A percentile compares a stretch with the other conserved stretches of the same genome.
These are phyloP conservation scores for Microsporum ferrugineum DNA, from an alignment of 2,329 filamentous ascomycete species.

Conservation along the genomic window DNA sequence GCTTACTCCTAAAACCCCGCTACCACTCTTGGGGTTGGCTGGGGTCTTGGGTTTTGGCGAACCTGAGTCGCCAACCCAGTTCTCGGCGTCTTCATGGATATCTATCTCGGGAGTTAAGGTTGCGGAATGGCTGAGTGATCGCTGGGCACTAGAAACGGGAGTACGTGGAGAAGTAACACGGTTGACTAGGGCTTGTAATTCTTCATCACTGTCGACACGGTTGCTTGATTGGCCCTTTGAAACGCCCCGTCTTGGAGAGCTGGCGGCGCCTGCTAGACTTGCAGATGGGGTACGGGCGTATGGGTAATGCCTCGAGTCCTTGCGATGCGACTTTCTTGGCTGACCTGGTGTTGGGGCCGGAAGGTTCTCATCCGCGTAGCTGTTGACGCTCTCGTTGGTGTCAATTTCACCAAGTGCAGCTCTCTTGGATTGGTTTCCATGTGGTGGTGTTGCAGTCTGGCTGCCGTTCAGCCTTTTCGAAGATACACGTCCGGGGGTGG, in stretches of 20 bases:
- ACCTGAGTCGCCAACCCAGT: conserved; percentile 39
- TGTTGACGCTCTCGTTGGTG: conserved; percentile 51
- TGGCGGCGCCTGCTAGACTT: conserved; percentile 22
- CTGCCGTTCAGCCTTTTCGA: conserved; percentile 47
- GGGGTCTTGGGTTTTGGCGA: conserved; percentile 42
- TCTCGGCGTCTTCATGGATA: conserved; percentile 54
- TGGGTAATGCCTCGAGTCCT: conserved; percentile 62
- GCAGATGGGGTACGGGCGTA: conserved; percentile 50
- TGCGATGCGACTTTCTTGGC: conserved; percentile 74
- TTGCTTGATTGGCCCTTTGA: conserved; percentile 17
- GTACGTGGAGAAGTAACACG: conserved; percentile 54
- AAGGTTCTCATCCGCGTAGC: conserved; percentile 63
- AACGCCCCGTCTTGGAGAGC: conserved; percentile 7
- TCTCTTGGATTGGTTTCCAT: conserved; percentile 61
- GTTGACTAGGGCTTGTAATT: conserved; percentile 57
- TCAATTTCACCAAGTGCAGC: conserved; percentile 91
- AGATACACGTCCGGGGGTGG: conserved; percentile 43
- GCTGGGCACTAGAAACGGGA: conserved; percentile 37
- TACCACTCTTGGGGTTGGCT: conserved; percentile 42
- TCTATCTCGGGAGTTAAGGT: conserved; percentile 59
- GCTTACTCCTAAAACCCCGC: conserved; percentile 42
- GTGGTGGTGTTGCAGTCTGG: conserved; percentile 73
- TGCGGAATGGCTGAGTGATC: conserved; percentile 64
- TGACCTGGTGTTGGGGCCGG: conserved; percentile 93
- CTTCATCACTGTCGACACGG: conserved; percentile 63